These are phyloP conservation scores for Cyberlindnera misumaiensis DNA, from an alignment of 805 yeast genomes.

Conservation along the genomic window DNA sequence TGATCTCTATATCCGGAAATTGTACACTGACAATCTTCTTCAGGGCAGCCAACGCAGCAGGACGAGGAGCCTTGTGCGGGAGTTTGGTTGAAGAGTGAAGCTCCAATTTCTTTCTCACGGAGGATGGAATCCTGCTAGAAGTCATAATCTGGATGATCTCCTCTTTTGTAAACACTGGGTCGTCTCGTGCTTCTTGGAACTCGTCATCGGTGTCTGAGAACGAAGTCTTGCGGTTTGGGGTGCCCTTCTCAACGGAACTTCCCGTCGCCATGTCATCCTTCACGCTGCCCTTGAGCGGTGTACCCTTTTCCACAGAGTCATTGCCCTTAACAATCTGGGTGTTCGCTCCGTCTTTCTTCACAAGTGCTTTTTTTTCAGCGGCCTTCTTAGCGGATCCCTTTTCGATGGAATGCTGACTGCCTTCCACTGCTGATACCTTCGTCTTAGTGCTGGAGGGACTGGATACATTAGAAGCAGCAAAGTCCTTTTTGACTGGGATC, in stretches of 20 bases:
- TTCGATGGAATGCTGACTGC: too few species aligned
- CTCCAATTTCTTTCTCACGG: conserved; percentile 7
- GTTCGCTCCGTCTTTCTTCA: not conserved
- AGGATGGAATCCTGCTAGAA: conserved; percentile 5
- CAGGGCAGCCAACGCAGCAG: conserved; percentile 4
- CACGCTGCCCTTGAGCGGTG: too few species aligned
- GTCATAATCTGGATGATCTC: conserved; percentile 5
- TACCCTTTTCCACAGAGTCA: too few species aligned
- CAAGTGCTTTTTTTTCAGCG: not conserved
- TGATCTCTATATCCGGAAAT: conserved; percentile 5
- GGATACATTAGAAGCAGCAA: not conserved
- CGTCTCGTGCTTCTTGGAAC: not conserved
- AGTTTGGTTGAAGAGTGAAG: conserved; percentile 4
- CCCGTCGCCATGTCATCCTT: too few species aligned
- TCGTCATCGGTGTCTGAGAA: conserved; percentile 3
- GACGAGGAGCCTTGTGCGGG: conserved; percentile 1
- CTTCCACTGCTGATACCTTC: conserved; percentile 1
- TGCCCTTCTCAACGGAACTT: too few species aligned
- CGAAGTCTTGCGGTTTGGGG: not conserved
- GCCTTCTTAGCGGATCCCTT: too few species aligned
- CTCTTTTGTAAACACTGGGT: conserved; percentile 5
- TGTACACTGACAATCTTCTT: conserved; percentile 3
- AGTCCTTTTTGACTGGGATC: conserved; percentile 17
- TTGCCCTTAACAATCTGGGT: too few species aligned
- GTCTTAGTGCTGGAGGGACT: not conserved